phyloP scores from a whole-genome alignment of 2,329 filamentous ascomycete species.

The Aspergillus costaricaensis region DNA sequence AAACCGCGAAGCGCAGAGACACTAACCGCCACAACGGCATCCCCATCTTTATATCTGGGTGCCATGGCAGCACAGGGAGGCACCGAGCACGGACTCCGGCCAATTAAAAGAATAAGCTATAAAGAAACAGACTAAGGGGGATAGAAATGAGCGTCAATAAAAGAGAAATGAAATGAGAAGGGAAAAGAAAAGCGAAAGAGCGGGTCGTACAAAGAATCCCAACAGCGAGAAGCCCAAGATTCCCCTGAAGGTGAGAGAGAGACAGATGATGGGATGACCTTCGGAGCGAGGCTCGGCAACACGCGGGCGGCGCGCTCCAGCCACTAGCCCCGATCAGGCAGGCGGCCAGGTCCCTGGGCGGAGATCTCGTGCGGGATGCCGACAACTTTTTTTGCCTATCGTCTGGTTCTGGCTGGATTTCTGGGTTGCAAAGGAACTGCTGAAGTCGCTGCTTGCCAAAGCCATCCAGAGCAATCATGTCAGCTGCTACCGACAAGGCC shows the following conservation, averaged over 20 bases:
- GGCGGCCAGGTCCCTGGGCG: slow-evolving; percentile 22
- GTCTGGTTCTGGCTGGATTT: neutral
- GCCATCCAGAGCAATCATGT: slow-evolving; percentile 57
- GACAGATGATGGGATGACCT: slow-evolving; percentile 20
- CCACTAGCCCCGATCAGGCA: slow-evolving; percentile 23
- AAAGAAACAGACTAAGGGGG: slow-evolving; percentile 22
- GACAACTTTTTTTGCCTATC: slow-evolving; percentile 32
- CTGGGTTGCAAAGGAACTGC: neutral
- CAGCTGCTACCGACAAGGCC: slow-evolving; percentile 86
- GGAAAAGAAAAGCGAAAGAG: slow-evolving; percentile 28
- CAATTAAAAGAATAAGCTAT: slow-evolving; percentile 19
- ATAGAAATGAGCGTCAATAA: slow-evolving; percentile 28
- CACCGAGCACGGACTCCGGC: slow-evolving; percentile 20
- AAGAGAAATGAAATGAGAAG: slow-evolving; percentile 19
- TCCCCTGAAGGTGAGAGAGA: slow-evolving; percentile 32
- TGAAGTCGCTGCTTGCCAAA: slow-evolving; percentile 8
- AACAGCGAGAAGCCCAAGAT: slow-evolving; percentile 21
- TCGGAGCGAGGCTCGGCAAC: slow-evolving; percentile 22
- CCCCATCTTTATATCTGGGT: slow-evolving; percentile 63
- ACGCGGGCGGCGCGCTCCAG: slow-evolving; percentile 11
- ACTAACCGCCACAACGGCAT: slow-evolving; percentile 62
- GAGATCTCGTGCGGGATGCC: slow-evolving; percentile 33
- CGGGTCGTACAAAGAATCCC: slow-evolving; percentile 18
- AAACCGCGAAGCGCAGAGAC: neutral
- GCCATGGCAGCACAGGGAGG: slow-evolving; percentile 52